Evolutionary conservation across 1,284 basidiomycete genomes (phyloP), one percentile per base, ranked within the genome.

Genomic region (Microbotryum silenes-acaulis): DNA sequence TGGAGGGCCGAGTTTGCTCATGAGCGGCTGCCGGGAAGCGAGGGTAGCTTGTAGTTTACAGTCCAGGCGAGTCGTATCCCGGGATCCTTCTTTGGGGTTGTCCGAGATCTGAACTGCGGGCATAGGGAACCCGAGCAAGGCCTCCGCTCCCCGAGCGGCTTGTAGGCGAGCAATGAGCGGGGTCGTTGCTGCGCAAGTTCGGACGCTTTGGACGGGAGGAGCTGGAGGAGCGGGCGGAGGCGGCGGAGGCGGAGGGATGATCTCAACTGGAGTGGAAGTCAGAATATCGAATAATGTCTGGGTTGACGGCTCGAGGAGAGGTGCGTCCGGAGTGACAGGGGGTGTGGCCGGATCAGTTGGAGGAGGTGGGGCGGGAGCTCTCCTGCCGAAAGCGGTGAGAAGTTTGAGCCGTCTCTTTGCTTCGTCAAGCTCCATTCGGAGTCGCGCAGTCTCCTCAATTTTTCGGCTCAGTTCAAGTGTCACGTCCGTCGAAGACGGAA

Each of bases 191-290:
- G 37, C 37, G 37, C 37, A 42, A 16, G 9, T 42, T 14, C 4
- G 37, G 5, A 42, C 12, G 37, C 37, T 42, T 42, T 18, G 37
- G 3, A 46, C 37, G 48, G 12, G 4, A 12, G 20, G 56, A 20
- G 56, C 46, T 12, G 68, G 70, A 3, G 67, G 60, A 12, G 58
- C 66, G 5, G 57, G 52, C n/a, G 56, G 25, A 4, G 25, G 61
- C 0, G 63, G 31, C 10, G 51, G 27, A 37, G 59, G 45, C 18
- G 51, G 18, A 18, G 55, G 47, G 18, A 59, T 21, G 61, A 57
- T 5, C 55, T 20, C 23, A 74, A 71, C 1, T 73, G 75, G 7
- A 75, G 72, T 7, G 64, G 69, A 1, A 53, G 52, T 7, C 46
- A 42, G 18, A 58, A 52, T 9, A 59, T 45, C 33, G 67, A 62